phyloP scores from a whole-genome alignment of 2,329 filamentous ascomycete genomes.

The Alternaria sp. region DNA sequence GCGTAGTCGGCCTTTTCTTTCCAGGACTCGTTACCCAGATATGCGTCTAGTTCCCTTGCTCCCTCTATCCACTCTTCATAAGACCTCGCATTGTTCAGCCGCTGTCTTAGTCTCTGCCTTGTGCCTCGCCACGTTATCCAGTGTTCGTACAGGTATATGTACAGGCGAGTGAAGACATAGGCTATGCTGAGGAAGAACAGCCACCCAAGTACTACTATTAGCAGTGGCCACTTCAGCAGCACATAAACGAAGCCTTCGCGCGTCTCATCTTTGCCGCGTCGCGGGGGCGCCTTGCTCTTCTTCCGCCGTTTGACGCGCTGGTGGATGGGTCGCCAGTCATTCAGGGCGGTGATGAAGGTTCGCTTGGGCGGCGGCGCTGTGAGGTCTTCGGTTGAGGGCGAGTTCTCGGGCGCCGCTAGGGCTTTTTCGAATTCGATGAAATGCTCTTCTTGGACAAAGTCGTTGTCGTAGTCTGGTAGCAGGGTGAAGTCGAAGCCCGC shows the following conservation, averaged over 20 bases:
- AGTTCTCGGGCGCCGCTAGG: slow-evolving; percentile 79
- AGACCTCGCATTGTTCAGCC: slow-evolving; percentile 73
- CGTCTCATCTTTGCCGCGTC: slow-evolving; percentile 80
- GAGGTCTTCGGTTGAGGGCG: slow-evolving; percentile 68
- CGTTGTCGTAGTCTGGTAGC: slow-evolving; percentile 80
- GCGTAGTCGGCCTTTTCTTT: slow-evolving; percentile 75
- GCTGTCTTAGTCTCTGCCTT: slow-evolving; percentile 73
- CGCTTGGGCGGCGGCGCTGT: slow-evolving; percentile 54
- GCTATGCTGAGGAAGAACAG: slow-evolving; percentile 74
- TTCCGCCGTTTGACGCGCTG: slow-evolving; percentile 67
- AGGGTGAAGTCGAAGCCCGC: slow-evolving; percentile 72
- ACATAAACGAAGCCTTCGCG: slow-evolving; percentile 91
- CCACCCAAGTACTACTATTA: slow-evolving; percentile 82
- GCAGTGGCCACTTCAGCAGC: slow-evolving; percentile 89
- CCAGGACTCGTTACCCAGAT: slow-evolving; percentile 82
- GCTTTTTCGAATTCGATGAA: slow-evolving; percentile 81
- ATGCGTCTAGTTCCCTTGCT: slow-evolving; percentile 79
- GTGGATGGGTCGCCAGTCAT: slow-evolving; percentile 93
- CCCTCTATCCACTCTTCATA: slow-evolving; percentile 86
- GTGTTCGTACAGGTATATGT: slow-evolving; percentile 93
- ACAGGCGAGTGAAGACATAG: slow-evolving; percentile 83
- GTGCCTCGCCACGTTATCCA: slow-evolving; percentile 87
- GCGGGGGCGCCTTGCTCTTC: slow-evolving; percentile 51
- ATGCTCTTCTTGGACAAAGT: slow-evolving; percentile 78
- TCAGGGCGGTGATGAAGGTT: slow-evolving; percentile 84